These are phyloP conservation scores for Ceratobasidium papillatum DNA, from an alignment of 1,284 basidiomycete genomes.

Conservation along the genomic window DNA sequence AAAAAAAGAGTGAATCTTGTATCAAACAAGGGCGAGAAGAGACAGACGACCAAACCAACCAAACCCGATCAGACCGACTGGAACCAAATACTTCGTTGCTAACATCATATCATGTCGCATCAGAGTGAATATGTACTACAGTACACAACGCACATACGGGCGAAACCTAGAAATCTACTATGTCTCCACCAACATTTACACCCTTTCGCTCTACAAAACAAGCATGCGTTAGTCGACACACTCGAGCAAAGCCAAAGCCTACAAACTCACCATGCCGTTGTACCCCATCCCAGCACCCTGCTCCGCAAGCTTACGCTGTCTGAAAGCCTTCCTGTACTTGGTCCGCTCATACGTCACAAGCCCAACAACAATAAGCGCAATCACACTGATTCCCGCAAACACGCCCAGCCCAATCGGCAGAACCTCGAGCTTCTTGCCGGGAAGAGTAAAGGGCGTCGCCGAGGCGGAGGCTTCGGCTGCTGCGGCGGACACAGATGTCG, in stretches of 20 bases:
- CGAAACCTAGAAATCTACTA: neutral
- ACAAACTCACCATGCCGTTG: conserved; percentile 60
- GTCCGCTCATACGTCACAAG: conserved; percentile 83
- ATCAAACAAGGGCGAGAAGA: conserved; percentile 24
- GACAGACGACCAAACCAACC: conserved; percentile 5
- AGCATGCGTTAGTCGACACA: neutral
- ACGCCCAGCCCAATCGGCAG: conserved; percentile 82
- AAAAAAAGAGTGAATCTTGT: conserved; percentile 23
- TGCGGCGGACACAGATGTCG: conserved; percentile 40
- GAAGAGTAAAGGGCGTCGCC: conserved; percentile 64
- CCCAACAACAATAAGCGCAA: conserved; percentile 78
- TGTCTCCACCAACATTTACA: neutral
- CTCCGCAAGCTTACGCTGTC: conserved; percentile 76
- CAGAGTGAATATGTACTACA: neutral
- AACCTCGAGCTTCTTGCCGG: conserved; percentile 75
- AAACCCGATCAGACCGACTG: neutral
- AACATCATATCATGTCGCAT: neutral
- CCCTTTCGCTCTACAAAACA: conserved; percentile 17
- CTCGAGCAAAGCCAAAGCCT: neutral
- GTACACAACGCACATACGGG: neutral
- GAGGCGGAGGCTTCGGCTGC: conserved; percentile 50
- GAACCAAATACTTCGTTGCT: neutral
- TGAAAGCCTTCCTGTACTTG: conserved; percentile 82
- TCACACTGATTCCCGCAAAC: conserved; percentile 81
- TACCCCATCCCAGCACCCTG: conserved; percentile 67